phyloP scores from a whole-genome alignment of 2,329 filamentous ascomycete genomes.

The Hawksworthiomyces lignivorus region DNA sequence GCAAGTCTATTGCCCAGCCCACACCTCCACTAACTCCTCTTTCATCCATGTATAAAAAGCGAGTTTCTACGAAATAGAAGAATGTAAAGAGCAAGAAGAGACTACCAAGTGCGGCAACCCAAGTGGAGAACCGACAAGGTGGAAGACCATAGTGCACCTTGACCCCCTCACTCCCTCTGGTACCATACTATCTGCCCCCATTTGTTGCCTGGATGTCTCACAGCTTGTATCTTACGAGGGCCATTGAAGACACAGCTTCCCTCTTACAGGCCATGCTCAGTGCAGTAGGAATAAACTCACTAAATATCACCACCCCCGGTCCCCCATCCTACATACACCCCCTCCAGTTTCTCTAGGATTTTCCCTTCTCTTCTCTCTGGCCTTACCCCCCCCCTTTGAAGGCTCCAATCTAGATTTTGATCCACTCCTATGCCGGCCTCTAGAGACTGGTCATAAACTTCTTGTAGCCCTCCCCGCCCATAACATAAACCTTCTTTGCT shows the following conservation, averaged over 20 bases:
- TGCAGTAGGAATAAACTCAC: no score
- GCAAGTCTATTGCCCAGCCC: constrained; percentile 2
- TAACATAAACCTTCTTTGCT: no score
- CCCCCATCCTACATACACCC: constrained; percentile 2
- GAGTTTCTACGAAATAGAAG: background rate
- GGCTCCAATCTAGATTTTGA: constrained; percentile 9
- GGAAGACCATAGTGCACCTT: no score
- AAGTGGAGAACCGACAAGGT: constrained; percentile 1
- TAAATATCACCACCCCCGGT: no score
- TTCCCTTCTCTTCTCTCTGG: background rate
- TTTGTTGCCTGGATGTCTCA: constrained; percentile 25
- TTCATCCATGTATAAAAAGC: no score
- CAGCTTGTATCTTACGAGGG: constrained; percentile 17
- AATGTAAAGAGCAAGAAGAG: no score
- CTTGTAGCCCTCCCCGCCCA: constrained; percentile 4
- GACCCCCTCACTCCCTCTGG: background rate
- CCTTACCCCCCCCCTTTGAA: constrained; percentile 5
- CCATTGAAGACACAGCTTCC: constrained; percentile 24
- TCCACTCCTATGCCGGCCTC: constrained; percentile 4
- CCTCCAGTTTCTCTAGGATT: no score
- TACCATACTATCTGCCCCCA: background rate
- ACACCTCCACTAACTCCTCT: constrained; percentile 1
- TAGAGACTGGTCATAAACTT: constrained; percentile 11
- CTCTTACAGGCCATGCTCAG: no score
- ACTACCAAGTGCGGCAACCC: no score